A percentile compares a stretch with the other conserved stretches of the same genome.
Conservation (phyloP, 345 rosid species). For the Populus deltoides region DNA sequence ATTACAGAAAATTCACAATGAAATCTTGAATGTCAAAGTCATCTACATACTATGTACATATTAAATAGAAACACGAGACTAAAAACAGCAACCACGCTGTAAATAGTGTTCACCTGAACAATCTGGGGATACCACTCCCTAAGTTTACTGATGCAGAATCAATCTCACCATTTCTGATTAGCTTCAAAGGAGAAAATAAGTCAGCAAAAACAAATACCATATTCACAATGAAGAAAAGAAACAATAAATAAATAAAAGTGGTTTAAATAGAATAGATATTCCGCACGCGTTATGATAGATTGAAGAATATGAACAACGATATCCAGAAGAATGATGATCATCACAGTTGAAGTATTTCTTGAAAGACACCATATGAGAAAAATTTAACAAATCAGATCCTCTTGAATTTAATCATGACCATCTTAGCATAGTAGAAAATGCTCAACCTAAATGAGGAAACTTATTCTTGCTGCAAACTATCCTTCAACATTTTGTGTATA, state of each 20-base stretch:
- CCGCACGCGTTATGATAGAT: not conserved
- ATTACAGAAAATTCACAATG: not conserved
- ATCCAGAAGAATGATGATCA: not conserved
- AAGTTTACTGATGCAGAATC: constrained; percentile 64
- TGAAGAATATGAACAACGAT: not conserved
- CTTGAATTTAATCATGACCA: not conserved
- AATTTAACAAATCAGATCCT: not conserved
- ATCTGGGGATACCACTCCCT: constrained; percentile 84
- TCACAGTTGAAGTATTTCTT: not conserved
- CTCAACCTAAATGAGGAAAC: not conserved
- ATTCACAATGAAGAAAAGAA: not conserved
- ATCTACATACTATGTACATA: not conserved
- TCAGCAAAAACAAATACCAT: not conserved
- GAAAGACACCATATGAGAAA: not conserved
- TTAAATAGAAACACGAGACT: not conserved
- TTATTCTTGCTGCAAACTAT: too few species aligned
- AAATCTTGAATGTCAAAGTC: not conserved
- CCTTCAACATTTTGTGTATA: not conserved
- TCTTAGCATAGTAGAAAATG: not conserved
- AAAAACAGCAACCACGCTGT: not conserved
- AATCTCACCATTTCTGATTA: constrained; percentile 77
- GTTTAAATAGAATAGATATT: not conserved
- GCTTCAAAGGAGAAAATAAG: constrained; percentile 39
- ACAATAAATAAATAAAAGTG: too few species aligned
- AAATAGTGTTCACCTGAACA: constrained; percentile 53